Percentiles rank a stretch among this genome's conserved stretches.
phyloP scores from a whole-genome alignment of 768 basidiomycete genomes.

The Tulasnella sp. region DNA sequence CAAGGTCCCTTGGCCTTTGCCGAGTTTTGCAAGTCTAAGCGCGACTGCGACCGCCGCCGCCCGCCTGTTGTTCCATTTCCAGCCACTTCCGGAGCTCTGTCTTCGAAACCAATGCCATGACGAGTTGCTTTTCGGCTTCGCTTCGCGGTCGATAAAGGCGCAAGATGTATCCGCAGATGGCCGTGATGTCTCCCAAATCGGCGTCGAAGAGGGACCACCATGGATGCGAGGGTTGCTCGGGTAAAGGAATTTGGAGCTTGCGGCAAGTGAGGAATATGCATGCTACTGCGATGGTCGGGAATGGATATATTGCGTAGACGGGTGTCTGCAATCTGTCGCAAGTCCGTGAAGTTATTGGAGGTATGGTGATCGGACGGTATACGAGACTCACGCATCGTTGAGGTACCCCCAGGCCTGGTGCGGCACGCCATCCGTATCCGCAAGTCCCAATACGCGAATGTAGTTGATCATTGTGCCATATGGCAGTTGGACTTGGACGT shows the following conservation, averaged over 20 bases:
- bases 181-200: slow-evolving; percentile 78
- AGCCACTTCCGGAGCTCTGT: slow-evolving; percentile 76
- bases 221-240: slow-evolving; percentile 52
- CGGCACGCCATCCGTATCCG: slow-evolving; percentile 55
- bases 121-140: slow-evolving; percentile 24
- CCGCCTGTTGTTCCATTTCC: slow-evolving; percentile 27
- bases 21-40: neutral
- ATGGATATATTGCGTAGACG: slow-evolving; percentile 78
- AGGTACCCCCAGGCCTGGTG: slow-evolving; percentile 85
- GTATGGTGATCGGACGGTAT: neutral
- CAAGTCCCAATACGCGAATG: slow-evolving; percentile 78
- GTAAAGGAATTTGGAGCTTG: slow-evolving; percentile 59
- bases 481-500: slow-evolving; percentile 84
- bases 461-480: slow-evolving; percentile 95
- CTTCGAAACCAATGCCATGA: slow-evolving; percentile 40
- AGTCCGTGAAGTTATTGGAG: slow-evolving; percentile 5
- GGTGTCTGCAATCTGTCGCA: slow-evolving; percentile 81
- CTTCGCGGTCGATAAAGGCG: slow-evolving; percentile 54
- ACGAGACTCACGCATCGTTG: slow-evolving; percentile 75
- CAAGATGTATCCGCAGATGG: slow-evolving; percentile 75
- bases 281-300: slow-evolving; percentile 82
- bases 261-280: slow-evolving; percentile 76
- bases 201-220: slow-evolving; percentile 98
- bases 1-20: neutral
- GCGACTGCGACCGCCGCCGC: neutral